These are phyloP conservation scores for Acacia acuminata DNA, from an alignment of 306 rosid genomes.

Conservation along the genomic window DNA sequence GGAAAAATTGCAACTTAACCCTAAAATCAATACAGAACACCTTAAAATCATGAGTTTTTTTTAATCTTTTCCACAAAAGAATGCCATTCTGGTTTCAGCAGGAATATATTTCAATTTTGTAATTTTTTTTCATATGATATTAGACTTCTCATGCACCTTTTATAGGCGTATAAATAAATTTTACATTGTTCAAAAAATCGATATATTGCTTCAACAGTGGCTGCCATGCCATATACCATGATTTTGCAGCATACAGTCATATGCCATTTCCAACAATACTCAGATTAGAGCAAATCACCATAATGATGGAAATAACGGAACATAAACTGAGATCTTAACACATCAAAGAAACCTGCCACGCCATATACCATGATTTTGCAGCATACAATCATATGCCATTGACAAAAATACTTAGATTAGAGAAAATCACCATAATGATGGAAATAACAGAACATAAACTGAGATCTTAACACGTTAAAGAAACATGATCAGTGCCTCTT, in stretches of 20 bases:
- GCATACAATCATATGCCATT: neutral
- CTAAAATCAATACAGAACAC: neutral
- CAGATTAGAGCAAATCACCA: constrained; percentile 1
- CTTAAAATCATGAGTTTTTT: neutral
- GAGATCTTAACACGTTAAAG: constrained; percentile 29
- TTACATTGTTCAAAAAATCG: neutral
- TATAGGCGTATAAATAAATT: no score
- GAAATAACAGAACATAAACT: constrained; percentile 13
- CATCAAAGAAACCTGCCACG: neutral
- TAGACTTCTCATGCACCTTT: neutral
- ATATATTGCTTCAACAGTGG: neutral
- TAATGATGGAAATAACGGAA: constrained; percentile 20
- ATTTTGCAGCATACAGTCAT: neutral
- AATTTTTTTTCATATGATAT: neutral
- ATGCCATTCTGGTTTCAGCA: neutral
- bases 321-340: constrained; percentile 28
- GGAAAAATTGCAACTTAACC: no score
- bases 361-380: neutral
- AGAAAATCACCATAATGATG: constrained; percentile 16
- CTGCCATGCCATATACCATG: neutral
- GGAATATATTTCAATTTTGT: neutral
- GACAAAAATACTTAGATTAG: neutral
- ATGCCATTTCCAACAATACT: neutral
- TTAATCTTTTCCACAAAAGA: neutral
- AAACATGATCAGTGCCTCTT: neutral